Percentiles rank a stretch among this genome's conserved stretches.
phyloP scores from a whole-genome alignment of 352 stramenopile genomes.

The Globisporangium lucens region DNA sequence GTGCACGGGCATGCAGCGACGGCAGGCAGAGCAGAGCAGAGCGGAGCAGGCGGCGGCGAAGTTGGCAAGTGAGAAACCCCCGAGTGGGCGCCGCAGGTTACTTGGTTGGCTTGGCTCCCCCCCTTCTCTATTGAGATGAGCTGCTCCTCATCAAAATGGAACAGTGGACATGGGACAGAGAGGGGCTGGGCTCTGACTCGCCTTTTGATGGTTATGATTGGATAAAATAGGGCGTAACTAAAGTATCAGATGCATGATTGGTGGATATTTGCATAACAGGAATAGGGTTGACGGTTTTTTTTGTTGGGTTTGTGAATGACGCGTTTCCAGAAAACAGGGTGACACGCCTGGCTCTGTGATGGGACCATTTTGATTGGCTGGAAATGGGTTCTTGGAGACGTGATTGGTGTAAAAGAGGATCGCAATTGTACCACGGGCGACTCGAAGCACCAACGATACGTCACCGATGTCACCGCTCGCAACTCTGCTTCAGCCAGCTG shows the following conservation, averaged over 20 bases:
- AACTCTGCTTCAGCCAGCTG: conserved; percentile 5
- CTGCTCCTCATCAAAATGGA: conserved; percentile 3
- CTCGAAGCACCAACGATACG: conserved; percentile 14
- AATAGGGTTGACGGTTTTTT: background rate
- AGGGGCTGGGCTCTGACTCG: background rate
- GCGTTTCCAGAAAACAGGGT: conserved; percentile 5
- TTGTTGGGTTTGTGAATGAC: background rate
- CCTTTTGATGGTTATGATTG: background rate
- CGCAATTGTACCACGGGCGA: background rate
- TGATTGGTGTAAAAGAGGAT: conserved; percentile 5
- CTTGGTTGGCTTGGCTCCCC: background rate
- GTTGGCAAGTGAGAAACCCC: conserved; percentile 9
- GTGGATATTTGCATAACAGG: background rate
- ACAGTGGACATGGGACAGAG: conserved; percentile 1
- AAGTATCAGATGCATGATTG: background rate
- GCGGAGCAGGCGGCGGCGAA: conserved; percentile 2
- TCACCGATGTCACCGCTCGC: conserved; percentile 11
- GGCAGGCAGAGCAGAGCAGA: background rate
- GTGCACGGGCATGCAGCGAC: conserved; percentile 5
- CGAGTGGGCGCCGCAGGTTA: background rate
- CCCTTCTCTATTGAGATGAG: background rate
- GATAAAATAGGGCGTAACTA: background rate
- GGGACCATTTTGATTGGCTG: background rate
- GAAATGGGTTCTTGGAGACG: background rate
- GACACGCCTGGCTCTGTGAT: conserved; percentile 12